These are phyloP conservation scores for Nepenthes gracilis DNA, from an alignment of 148 eudicot species.

Conservation along the genomic window DNA sequence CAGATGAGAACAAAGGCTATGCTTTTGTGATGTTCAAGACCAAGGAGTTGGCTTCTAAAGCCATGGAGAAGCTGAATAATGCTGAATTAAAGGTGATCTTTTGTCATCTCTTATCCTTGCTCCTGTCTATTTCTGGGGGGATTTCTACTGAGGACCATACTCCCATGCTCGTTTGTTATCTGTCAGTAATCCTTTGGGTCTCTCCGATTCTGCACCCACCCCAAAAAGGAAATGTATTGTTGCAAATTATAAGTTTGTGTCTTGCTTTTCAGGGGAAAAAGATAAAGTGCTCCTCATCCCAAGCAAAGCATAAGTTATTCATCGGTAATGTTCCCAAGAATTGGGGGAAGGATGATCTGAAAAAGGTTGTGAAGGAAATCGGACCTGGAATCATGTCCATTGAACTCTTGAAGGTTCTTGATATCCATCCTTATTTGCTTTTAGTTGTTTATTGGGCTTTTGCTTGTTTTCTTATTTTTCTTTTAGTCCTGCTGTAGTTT, in stretches of 20 bases:
- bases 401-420: conserved; percentile 75
- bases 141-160: not conserved
- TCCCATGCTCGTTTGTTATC: not conserved
- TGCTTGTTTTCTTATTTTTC: not conserved
- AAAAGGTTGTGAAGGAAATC: conserved; percentile 45
- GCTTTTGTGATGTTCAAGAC: conserved; percentile 84
- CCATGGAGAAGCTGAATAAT: conserved; percentile 74
- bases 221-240: too few species aligned
- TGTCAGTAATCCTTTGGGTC: not conserved
- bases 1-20: conserved; percentile 79
- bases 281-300: conserved; percentile 79
- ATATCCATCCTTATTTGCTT: not conserved
- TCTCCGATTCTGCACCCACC: too few species aligned
- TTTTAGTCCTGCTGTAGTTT: not conserved
- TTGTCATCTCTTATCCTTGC: not conserved
- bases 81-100: conserved; percentile 53
- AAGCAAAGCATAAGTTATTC: conserved; percentile 84
- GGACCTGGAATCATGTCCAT: conserved; percentile 77
- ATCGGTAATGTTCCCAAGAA: conserved; percentile 78
- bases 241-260: not conserved
- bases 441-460: not conserved
- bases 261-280: conserved; percentile 52
- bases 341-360: conserved; percentile 70
- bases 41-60: conserved; percentile 79
- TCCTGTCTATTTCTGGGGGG: not conserved